Evolutionary conservation across 1,284 basidiomycete species (phyloP), one percentile per base, ranked within the genome.

Genomic region (Erythrobasidium hasegawianum): DNA sequence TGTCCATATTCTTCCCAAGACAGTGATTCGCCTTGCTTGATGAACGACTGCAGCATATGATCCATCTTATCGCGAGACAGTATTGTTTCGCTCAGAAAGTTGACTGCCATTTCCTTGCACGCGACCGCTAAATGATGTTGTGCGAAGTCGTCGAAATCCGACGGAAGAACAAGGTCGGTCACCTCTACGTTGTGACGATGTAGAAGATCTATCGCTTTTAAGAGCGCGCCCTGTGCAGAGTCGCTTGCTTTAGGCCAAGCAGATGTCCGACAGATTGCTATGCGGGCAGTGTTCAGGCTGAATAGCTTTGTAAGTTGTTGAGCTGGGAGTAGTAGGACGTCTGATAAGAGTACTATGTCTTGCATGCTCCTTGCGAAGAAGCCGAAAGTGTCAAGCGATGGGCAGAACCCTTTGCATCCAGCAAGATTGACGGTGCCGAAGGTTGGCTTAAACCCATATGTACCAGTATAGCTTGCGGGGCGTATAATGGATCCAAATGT

Each of bases 401-500:
- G 71, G 69, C 68, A 74, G 73, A 24, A 71, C 57, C 2, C 95
- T 95, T 85, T 87, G 88, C 72, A 92, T 84, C 73, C 89, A 91
- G n/a, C n/a, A n/a, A n/a, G n/a, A n/a, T n/a, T n/a, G 47, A 97
- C 78, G 54, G 96, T 78, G 0, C 95, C 95, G 73, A 97, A 97
- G 0, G 91, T 94, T 0, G 95, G 95, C 75, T 97, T 98, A 57
- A 97, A 79, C 0, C 94, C 95, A 2, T 88, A 85, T 0, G 97
- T 81, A 2, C 94, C 92, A 73, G 92, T 97, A 75, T 96, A 97
- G 0, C 91, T 87, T 0, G 94, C 94, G 0, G 95, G 96, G 1
- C 97, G 80, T 38, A 94, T 84, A 3, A 89, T 86, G 5, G 93
- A 97, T 0, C 95, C 96, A 7, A 95, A 95, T 0, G 95, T 97